Percentiles rank a stretch among this genome's conserved stretches.
These are phyloP conservation scores for Bassia scoparia DNA, from an alignment of 148 eudicot species.

Conservation along the genomic window DNA sequence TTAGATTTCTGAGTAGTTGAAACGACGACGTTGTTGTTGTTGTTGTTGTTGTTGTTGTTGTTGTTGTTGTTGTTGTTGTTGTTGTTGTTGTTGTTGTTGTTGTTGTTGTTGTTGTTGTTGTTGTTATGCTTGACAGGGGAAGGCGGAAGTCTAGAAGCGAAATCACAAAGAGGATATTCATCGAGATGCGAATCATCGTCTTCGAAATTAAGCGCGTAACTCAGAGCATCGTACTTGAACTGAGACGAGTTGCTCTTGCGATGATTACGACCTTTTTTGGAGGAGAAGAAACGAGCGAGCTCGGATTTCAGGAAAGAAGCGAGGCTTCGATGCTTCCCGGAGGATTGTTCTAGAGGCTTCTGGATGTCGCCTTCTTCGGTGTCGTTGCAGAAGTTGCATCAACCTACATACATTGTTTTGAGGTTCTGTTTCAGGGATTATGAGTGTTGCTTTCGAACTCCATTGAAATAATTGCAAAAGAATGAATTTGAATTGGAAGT, in stretches of 20 bases:
- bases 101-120: too few relatives aligned
- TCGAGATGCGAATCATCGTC: slow-evolving; percentile 32
- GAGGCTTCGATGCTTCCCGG: background rate
- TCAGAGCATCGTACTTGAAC: slow-evolving; percentile 54
- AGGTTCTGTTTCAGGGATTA: slow-evolving; percentile 27
- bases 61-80: too few relatives aligned
- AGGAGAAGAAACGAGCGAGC: slow-evolving; percentile 30
- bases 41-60: slow-evolving; percentile 4
- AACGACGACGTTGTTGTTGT: slow-evolving; percentile 17
- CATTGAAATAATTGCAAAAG: slow-evolving; percentile 12
- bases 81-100: too few relatives aligned
- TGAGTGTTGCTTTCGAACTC: slow-evolving; percentile 24
- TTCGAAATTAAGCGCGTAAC: slow-evolving; percentile 62
- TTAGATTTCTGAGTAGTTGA: slow-evolving; percentile 20
- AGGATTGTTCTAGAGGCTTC: slow-evolving; percentile 17
- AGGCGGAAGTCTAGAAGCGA: slow-evolving; percentile 38
- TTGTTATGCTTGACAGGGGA: slow-evolving; percentile 21
- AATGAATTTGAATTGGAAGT: background rate
- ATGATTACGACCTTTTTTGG: slow-evolving; percentile 23
- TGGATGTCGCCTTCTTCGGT: slow-evolving; percentile 16
- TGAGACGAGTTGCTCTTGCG: slow-evolving; percentile 36
- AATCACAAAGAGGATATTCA: slow-evolving; percentile 30
- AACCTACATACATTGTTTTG: slow-evolving; percentile 23
- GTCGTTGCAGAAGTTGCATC: slow-evolving; percentile 25
- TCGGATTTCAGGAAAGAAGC: slow-evolving; percentile 34